Conservation (phyloP, 2,329 filamentous ascomycete genomes). For the Colletotrichum truncatum region DNA sequence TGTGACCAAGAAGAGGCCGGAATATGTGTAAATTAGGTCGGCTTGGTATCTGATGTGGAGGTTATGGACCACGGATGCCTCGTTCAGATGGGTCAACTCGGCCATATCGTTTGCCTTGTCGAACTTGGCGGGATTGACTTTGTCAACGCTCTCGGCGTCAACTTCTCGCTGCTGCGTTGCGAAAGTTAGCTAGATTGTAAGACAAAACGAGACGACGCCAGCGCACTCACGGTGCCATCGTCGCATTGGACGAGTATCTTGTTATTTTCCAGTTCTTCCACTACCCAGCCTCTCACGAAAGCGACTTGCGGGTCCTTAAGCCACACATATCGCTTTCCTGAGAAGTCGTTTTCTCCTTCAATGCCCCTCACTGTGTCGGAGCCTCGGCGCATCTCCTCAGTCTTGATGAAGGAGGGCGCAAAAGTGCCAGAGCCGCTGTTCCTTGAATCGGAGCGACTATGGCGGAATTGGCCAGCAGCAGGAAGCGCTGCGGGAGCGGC, state of each 20-base stretch:
- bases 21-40: constrained; percentile 98
- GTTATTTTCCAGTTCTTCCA: constrained; percentile 78
- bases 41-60: constrained; percentile 94
- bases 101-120: constrained; percentile 99
- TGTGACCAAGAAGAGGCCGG: constrained; percentile 93
- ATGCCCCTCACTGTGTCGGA: constrained; percentile 74
- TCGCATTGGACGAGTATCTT: constrained; percentile 90
- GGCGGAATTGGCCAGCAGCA: constrained; percentile 45
- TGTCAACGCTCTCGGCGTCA: constrained; percentile 88
- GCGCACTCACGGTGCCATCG: constrained; percentile 79
- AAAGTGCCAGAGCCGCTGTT: constrained; percentile 82
- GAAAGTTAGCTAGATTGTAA: constrained; percentile 30
- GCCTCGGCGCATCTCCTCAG: constrained; percentile 74
- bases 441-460: constrained; percentile 68
- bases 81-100: constrained; percentile 96
- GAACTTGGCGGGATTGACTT: constrained; percentile 99
- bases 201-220: neutral
- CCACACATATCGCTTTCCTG: constrained; percentile 98
- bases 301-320: constrained; percentile 86
- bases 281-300: constrained; percentile 91
- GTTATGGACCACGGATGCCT: constrained; percentile 97
- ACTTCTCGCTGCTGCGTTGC: constrained; percentile 80
- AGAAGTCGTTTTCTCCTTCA: constrained; percentile 98
- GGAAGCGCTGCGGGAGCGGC: constrained; percentile 50
- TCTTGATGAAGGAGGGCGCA: constrained; percentile 94